phyloP scores from a whole-genome alignment of 495 filamentous ascomycete genomes.

The Tuber brumale region DNA sequence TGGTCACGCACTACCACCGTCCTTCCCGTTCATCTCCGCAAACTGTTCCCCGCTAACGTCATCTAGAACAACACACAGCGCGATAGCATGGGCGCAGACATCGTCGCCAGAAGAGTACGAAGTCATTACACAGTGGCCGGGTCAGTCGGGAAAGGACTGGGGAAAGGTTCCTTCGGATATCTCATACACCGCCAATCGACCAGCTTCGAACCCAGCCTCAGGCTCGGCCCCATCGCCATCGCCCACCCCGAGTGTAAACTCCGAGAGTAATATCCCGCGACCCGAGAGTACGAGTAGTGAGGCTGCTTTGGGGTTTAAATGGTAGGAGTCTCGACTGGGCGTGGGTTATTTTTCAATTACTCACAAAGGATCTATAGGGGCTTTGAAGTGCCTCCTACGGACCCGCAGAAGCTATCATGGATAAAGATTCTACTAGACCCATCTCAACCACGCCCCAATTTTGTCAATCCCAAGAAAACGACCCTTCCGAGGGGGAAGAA shows the following conservation, averaged over 20 bases:
- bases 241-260: slow-evolving; percentile 18
- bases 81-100: slow-evolving; percentile 49
- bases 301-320: slow-evolving; percentile 29
- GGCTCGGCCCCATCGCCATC: slow-evolving; percentile 10
- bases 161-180: slow-evolving; percentile 65
- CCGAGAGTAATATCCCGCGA: slow-evolving; percentile 18
- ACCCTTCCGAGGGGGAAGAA: slow-evolving; percentile 63
- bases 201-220: slow-evolving; percentile 12
- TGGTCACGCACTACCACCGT: neutral
- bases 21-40: neutral
- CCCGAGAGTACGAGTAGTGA: neutral
- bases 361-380: slow-evolving; percentile 52
- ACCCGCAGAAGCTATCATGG: slow-evolving; percentile 60
- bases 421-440: slow-evolving; percentile 76
- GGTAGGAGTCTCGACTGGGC: slow-evolving; percentile 8
- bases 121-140: slow-evolving; percentile 76
- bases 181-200: slow-evolving; percentile 44
- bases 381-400: slow-evolving; percentile 69
- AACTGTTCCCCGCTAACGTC: neutral
- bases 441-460: slow-evolving; percentile 67
- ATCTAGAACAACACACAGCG: slow-evolving; percentile 40
- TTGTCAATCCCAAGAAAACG: slow-evolving; percentile 67
- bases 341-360: slow-evolving; percentile 1
- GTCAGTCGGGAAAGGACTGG: slow-evolving; percentile 64
- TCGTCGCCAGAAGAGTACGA: slow-evolving; percentile 70